A percentile compares a stretch with the other conserved stretches of the same genome.
Conservation (phyloP, 768 basidiomycete species). For the Russula abietina region DNA sequence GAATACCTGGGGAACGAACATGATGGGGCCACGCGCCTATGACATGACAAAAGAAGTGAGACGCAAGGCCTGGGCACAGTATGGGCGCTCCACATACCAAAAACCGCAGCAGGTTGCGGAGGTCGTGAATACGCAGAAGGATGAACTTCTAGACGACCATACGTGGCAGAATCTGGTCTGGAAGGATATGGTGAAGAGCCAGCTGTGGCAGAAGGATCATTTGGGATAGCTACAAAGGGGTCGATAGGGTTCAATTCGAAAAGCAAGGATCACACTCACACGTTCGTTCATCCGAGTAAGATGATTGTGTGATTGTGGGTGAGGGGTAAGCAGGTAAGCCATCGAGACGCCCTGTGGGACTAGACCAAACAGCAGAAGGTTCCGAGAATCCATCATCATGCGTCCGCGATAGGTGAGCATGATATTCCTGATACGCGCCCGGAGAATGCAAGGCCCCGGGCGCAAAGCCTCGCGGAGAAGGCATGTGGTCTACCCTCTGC, state of each 20-base stretch:
- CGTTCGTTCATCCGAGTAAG: constrained; percentile 55
- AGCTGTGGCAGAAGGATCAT: constrained; percentile 7
- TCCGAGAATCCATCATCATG: constrained; percentile 28
- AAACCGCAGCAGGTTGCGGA: not conserved
- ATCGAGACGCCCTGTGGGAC: constrained; percentile 33
- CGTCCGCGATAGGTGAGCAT: constrained; percentile 19
- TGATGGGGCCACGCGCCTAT: constrained; percentile 17
- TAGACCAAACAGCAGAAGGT: constrained; percentile 28
- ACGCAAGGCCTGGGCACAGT: not conserved
- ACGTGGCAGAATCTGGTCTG: constrained; percentile 19
- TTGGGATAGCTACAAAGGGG: constrained; percentile 20
- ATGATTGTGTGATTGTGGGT: constrained; percentile 38
- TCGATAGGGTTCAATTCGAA: constrained; percentile 13
- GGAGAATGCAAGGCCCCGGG: constrained; percentile 18
- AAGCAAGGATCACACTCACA: constrained; percentile 37
- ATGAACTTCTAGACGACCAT: constrained; percentile 6
- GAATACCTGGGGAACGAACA: constrained; percentile 10
- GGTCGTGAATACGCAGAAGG: constrained; percentile 3
- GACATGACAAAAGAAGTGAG: constrained; percentile 7
- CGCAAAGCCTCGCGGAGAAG: constrained; percentile 15
- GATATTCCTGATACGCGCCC: constrained; percentile 28
- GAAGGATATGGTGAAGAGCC: constrained; percentile 16
- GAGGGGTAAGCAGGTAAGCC: constrained; percentile 36
- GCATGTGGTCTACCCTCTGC: constrained; percentile 19
- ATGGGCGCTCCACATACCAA: constrained; percentile 10